Conservation (phyloP, 495 filamentous ascomycete genomes). For the Trichoderma virens region DNA sequence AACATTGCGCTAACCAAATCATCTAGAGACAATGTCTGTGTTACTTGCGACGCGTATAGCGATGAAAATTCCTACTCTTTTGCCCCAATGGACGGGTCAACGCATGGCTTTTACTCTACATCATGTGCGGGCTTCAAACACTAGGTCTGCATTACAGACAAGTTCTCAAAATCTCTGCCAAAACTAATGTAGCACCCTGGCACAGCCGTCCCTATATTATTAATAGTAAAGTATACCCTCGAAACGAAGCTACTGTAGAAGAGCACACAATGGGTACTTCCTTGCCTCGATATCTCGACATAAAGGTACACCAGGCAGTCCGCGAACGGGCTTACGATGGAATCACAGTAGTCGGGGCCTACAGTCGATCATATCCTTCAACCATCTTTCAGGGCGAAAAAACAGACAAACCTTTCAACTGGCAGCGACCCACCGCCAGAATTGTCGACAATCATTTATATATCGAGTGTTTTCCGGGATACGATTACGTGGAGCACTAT, state of each 20-base stretch:
- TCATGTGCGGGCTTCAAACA: no score
- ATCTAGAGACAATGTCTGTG: background rate
- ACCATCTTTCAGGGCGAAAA: no score
- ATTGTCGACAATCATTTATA: no score
- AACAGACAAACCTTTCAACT: no score
- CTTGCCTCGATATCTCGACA: slow-evolving; percentile 13
- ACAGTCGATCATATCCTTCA: no score
- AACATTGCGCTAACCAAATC: background rate
- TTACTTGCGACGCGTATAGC: background rate
- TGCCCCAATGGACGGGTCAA: background rate
- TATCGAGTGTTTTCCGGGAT: no score
- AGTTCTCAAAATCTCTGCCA: no score
- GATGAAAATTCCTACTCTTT: background rate
- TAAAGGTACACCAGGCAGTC: slow-evolving; percentile 15
- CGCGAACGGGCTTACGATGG: slow-evolving; percentile 10
- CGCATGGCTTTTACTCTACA: background rate
- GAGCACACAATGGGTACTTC: slow-evolving; percentile 15
- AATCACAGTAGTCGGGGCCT: slow-evolving; percentile 11
- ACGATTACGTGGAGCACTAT: no score
- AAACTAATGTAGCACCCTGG: background rate
- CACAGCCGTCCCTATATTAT: background rate
- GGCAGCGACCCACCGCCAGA: no score
- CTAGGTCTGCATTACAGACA: background rate
- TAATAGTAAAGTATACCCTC: background rate
- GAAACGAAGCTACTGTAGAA: background rate